Percentiles rank a stretch among this genome's conserved stretches.
Conservation (phyloP, 352 stramenopile species). For the Phytophthora pluvialis region DNA sequence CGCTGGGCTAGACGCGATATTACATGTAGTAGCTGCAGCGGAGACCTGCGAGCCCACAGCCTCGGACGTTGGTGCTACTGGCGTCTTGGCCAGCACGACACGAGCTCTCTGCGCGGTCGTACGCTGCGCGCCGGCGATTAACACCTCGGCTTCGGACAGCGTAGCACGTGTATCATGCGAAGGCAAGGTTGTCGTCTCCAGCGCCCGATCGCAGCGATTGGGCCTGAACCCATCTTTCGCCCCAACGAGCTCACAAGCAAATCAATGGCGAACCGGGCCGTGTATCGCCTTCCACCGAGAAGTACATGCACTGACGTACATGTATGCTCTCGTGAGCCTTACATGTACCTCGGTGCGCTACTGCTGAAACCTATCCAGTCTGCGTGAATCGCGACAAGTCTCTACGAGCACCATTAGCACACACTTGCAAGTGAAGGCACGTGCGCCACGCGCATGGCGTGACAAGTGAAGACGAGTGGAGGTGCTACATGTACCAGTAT, state of each 20-base stretch:
- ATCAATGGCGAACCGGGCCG: constrained; percentile 9
- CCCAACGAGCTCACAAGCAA: constrained; percentile 16
- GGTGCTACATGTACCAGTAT: background rate
- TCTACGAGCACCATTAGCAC: constrained; percentile 7
- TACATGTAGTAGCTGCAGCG: background rate
- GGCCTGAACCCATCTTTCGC: constrained; percentile 6
- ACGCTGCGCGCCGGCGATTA: constrained; percentile 5
- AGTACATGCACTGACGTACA: background rate
- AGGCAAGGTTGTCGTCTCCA: background rate
- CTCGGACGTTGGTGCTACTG: constrained; percentile 15
- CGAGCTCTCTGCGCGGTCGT: constrained; percentile 8
- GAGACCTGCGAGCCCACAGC: background rate
- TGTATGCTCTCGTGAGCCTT: constrained; percentile 10
- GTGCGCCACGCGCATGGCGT: background rate
- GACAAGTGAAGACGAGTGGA: background rate
- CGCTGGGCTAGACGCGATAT: background rate
- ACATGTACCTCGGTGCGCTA: background rate
- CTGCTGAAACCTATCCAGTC: constrained; percentile 7
- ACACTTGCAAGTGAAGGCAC: background rate
- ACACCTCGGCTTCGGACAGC: constrained; percentile 22
- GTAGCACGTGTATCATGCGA: constrained; percentile 10
- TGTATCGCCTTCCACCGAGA: constrained; percentile 13
- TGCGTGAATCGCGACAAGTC: background rate
- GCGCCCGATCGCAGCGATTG: constrained; percentile 18
- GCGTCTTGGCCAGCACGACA: constrained; percentile 1